phyloP scores from a whole-genome alignment of 352 stramenopile genomes.

The Phytopythium oedochilum region DNA sequence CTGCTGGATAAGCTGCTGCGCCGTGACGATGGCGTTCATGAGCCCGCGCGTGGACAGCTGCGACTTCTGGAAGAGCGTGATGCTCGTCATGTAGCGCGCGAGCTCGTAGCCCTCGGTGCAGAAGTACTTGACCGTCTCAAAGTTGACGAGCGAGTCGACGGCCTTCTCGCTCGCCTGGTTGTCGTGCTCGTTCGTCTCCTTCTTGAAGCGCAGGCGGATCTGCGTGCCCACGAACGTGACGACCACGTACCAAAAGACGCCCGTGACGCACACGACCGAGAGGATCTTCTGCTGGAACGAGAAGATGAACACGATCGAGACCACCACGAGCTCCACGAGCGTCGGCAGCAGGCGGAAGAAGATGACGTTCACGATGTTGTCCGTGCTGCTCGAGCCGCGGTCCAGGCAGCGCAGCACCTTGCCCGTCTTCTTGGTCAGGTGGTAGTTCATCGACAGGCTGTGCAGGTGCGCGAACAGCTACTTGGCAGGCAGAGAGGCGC shows the following conservation, averaged over 20 bases:
- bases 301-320: conserved; percentile 83
- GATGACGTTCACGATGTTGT: conserved; percentile 95
- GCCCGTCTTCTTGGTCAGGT: conserved; percentile 96
- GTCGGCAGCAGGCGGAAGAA: conserved; percentile 96
- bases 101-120: conserved; percentile 92
- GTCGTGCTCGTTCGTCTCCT: conserved; percentile 91
- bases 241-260: conserved; percentile 92
- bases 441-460: conserved; percentile 95
- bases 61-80: conserved; percentile 88
- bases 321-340: conserved; percentile 93
- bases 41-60: conserved; percentile 88
- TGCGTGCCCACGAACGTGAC: conserved; percentile 84
- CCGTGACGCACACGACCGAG: conserved; percentile 82
- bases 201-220: conserved; percentile 86
- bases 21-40: conserved; percentile 91
- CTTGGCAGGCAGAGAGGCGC: neutral
- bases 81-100: conserved; percentile 61
- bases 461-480: conserved; percentile 93
- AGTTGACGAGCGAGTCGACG: conserved; percentile 97
- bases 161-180: conserved; percentile 96
- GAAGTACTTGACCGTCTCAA: conserved; percentile 98
- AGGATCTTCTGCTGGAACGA: conserved; percentile 92
- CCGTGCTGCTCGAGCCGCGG: conserved; percentile 77
- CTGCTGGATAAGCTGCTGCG: conserved; percentile 93
- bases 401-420: conserved; percentile 93